Conservation (phyloP, 352 stramenopile species). For the Phytophthora tubulina region DNA sequence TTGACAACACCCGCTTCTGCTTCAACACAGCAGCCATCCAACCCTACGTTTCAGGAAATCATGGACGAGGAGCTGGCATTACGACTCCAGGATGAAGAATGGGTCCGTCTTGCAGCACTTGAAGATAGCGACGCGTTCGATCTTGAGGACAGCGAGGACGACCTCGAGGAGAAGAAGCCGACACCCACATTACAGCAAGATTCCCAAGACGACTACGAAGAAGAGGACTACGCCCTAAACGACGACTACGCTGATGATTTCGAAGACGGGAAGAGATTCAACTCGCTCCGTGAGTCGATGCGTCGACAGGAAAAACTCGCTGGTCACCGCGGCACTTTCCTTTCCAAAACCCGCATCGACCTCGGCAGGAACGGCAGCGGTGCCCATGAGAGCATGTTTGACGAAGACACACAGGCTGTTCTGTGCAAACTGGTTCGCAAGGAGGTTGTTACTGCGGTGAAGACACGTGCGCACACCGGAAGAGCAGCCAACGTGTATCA, state of each 20-base stretch:
- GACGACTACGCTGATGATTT: conserved; percentile 26
- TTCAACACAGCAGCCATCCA: conserved; percentile 12
- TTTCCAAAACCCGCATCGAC: conserved; percentile 21
- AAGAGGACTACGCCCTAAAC: conserved; percentile 39
- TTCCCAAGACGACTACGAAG: conserved; percentile 16
- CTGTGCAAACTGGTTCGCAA: conserved; percentile 62
- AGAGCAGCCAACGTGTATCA: conserved; percentile 65
- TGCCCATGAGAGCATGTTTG: conserved; percentile 57
- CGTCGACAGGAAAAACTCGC: conserved; percentile 46
- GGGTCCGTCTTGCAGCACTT: conserved; percentile 17
- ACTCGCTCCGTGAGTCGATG: conserved; percentile 46
- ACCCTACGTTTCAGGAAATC: conserved; percentile 64
- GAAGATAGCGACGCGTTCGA: conserved; percentile 12
- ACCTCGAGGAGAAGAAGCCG: conserved; percentile 29
- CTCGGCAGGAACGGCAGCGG: conserved; percentile 45
- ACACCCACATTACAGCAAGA: neutral
- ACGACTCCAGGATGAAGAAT: conserved; percentile 48
- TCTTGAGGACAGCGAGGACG: conserved; percentile 18
- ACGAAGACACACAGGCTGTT: conserved; percentile 58
- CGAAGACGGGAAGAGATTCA: conserved; percentile 30
- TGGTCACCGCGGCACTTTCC: conserved; percentile 23
- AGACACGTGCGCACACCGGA: conserved; percentile 57
- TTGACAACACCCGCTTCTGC: conserved; percentile 5
- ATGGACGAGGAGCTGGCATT: conserved; percentile 70
- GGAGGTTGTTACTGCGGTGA: conserved; percentile 47